Evolutionary conservation across 768 basidiomycete species (phyloP), one percentile per base, ranked within the genome.

Genomic region (Lactifluus subvellereus): DNA sequence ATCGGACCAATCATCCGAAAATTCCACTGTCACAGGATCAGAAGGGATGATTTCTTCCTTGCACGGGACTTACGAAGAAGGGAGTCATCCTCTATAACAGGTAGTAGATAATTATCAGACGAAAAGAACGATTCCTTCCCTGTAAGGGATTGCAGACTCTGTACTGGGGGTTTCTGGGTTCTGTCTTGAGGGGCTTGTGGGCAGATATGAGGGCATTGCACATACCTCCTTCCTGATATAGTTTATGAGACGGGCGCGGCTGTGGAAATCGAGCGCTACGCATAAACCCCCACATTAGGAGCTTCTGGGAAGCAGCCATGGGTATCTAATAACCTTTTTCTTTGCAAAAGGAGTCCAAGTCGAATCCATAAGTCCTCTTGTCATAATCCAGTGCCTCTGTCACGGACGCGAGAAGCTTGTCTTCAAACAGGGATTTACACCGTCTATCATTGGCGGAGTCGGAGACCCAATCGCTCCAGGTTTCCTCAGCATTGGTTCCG

Each of bases 41-140:
- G 47, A n/a, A 48, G n/a, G 52, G 22, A 60, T 14, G 9, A n/a
- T 5, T 11, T 42, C 16, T 13, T 16, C 33, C n/a, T 59, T 20
- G n/a, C 33, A 37, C 45, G 8, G 53, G 7, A 78, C 89, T 70
- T 69, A 97, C 96, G 91, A 27, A 98, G 85, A 13, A 97, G 75
- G 2, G 93, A 89, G 71, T 98, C 96, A 68, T 94, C 88, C 69
- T 90, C 86, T 48, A 97, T 67, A 33, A 82, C 84, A 2, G 96
- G 96, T 45, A 83, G 81, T 22, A 98, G 83, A 70, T 91, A 91
- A 59, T 83, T 83, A 70, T 98, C 95, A 8, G 85, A 83, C 13
- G 76, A 71, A 64, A 95, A 83, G 47, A 48, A 48, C 13, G 47
- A 48, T 71, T 91, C 89, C 0, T 74, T 71, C 22, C 85, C 84